These are phyloP conservation scores for Chloranthus sessilifolius DNA, from an alignment of 164 flowering plant species.

Conservation along the genomic window DNA sequence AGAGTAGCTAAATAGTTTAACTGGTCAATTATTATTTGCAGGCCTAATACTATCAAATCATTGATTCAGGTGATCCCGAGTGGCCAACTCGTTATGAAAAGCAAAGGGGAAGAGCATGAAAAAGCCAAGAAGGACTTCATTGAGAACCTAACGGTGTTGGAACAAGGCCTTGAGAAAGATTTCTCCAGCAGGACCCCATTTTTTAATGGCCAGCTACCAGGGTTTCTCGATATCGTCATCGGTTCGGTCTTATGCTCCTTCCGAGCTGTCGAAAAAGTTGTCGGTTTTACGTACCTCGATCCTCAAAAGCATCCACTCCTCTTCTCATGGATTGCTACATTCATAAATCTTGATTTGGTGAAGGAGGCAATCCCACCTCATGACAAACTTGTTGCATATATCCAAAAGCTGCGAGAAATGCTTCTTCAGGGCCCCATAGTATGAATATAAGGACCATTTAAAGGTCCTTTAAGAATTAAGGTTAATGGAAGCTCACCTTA, in stretches of 20 bases:
- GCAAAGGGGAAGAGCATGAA: constrained; percentile 2
- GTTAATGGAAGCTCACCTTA: no score
- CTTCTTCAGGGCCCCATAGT: no score
- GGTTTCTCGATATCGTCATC: background rate
- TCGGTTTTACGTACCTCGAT: background rate
- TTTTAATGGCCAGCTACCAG: background rate
- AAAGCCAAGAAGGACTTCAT: constrained; percentile 1
- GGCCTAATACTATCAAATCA: background rate
- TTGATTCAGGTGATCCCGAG: background rate
- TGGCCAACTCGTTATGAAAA: constrained; percentile 1
- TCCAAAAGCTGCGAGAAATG: no score
- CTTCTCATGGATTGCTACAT: background rate
- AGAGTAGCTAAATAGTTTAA: no score
- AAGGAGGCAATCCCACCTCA: background rate
- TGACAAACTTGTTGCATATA: background rate
- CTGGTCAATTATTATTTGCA: background rate
- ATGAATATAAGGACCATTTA: no score
- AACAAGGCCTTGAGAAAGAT: constrained; percentile 1
- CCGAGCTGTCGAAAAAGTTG: background rate
- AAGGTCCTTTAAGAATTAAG: no score
- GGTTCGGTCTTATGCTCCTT: background rate
- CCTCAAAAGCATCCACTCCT: background rate
- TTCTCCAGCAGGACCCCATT: constrained; percentile 1
- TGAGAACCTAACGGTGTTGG: background rate
- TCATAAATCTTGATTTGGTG: background rate